Conservation (phyloP, 1,284 basidiomycete genomes). For the Pyrrhoderma noxium region DNA sequence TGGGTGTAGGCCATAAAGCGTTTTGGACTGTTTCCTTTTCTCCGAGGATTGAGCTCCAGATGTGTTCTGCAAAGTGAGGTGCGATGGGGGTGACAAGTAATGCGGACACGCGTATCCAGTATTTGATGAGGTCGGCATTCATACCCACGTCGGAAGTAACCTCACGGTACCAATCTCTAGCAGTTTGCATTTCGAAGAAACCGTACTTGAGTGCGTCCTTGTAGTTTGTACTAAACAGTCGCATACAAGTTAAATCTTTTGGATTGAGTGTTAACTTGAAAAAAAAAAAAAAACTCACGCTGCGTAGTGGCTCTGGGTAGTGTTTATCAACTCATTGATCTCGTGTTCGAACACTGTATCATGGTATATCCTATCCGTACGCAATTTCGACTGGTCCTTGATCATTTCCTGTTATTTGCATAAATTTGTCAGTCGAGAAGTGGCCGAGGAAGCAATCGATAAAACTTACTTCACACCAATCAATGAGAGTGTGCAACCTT, state of each 20-base stretch:
- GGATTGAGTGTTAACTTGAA: conserved; percentile 4
- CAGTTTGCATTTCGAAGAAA: conserved; percentile 92
- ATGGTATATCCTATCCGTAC: conserved; percentile 61
- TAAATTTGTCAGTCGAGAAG: neutral
- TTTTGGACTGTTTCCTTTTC: conserved; percentile 73
- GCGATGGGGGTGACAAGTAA: conserved; percentile 86
- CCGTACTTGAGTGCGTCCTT: conserved; percentile 94
- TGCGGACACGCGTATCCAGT: conserved; percentile 80
- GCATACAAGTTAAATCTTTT: too few species aligned
- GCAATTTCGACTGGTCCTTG: conserved; percentile 59
- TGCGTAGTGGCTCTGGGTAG: conserved; percentile 74
- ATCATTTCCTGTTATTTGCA: conserved; percentile 57
- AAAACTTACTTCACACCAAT: conserved; percentile 76
- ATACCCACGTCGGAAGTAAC: conserved; percentile 78
- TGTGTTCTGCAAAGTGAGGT: conserved; percentile 92
- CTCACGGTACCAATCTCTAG: conserved; percentile 95
- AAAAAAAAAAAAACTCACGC: conserved; percentile 43
- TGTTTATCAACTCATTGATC: conserved; percentile 78
- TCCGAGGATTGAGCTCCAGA: conserved; percentile 76
- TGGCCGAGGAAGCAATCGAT: neutral
- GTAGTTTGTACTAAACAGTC: conserved; percentile 69
- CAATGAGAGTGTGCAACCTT: conserved; percentile 84
- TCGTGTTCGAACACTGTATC: conserved; percentile 92
- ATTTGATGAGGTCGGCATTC: conserved; percentile 65
- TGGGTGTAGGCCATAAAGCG: conserved; percentile 72